Conservation (phyloP, 352 stramenopile species). For the Phytophthora foliorum region DNA sequence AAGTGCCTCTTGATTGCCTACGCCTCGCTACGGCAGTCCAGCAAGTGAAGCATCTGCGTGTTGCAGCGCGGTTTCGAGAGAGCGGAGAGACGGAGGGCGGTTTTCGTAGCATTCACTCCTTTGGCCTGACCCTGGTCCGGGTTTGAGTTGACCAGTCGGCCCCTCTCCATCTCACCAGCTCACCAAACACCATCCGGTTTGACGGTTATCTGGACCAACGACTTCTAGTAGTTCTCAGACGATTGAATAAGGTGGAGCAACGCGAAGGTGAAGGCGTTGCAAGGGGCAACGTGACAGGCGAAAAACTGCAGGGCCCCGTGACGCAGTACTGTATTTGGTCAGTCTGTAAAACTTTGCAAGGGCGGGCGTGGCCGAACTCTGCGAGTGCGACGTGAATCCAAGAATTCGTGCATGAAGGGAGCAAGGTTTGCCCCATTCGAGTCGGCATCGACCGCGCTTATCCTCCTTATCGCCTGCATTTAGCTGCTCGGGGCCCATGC, state of each 20-base stretch:
- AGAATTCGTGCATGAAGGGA: constrained; percentile 11
- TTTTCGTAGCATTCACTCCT: constrained; percentile 11
- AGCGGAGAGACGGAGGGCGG: neutral
- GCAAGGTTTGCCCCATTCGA: neutral
- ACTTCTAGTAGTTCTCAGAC: constrained; percentile 33
- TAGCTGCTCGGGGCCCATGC: constrained; percentile 8
- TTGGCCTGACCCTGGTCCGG: constrained; percentile 1
- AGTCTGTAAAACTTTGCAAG: neutral
- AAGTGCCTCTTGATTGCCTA: no score
- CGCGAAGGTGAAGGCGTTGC: constrained; percentile 26
- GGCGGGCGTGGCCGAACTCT: neutral
- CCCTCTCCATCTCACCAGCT: constrained; percentile 14
- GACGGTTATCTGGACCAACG: constrained; percentile 22
- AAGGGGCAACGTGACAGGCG: constrained; percentile 26
- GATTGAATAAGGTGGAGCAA: constrained; percentile 27
- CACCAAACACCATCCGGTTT: constrained; percentile 9
- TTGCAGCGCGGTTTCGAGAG: neutral
- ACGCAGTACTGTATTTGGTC: neutral
- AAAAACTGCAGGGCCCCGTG: constrained; percentile 23
- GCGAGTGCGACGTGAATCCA: neutral
- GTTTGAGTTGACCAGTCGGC: constrained; percentile 20
- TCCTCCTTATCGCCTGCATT: constrained; percentile 22
- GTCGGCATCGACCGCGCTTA: constrained; percentile 8
- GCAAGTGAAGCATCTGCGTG: neutral
- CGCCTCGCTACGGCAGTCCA: no score